phyloP scores from a whole-genome alignment of 1,139 yeast genomes.

The Diutina pseudorugosa region DNA sequence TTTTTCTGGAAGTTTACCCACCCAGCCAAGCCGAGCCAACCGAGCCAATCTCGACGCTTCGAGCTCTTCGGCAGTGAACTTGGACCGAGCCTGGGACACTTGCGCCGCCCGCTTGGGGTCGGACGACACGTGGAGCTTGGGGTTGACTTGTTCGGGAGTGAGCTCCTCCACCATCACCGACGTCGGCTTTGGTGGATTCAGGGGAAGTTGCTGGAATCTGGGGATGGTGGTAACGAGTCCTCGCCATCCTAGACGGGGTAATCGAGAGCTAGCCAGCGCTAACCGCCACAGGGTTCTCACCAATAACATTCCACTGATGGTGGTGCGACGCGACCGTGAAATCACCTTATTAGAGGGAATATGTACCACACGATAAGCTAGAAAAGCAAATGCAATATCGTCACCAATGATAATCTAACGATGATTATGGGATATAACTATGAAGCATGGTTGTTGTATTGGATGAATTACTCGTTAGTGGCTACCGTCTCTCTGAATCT shows the following conservation, averaged over 20 bases:
- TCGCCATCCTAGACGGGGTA: neutral
- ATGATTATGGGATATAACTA: too few species aligned
- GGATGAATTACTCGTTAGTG: too few species aligned
- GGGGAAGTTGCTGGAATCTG: neutral
- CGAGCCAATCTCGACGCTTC: constrained; percentile 46
- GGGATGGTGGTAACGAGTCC: neutral
- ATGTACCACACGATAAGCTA: too few species aligned
- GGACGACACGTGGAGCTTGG: neutral
- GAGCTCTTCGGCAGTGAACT: constrained; percentile 42
- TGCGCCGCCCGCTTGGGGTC: neutral
- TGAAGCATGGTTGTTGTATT: too few species aligned
- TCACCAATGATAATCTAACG: too few species aligned
- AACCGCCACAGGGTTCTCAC: neutral
- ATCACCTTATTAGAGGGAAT: too few species aligned
- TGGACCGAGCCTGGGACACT: neutral
- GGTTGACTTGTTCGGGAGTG: constrained; percentile 2
- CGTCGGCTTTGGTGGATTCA: neutral
- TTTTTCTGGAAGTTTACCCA: constrained; percentile 51
- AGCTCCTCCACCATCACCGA: neutral
- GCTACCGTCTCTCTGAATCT: too few species aligned
- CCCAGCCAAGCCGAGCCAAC: constrained; percentile 45
- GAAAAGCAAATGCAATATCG: too few species aligned
- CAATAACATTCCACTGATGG: neutral
- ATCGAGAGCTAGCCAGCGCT: neutral
- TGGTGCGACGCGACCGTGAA: neutral